These are phyloP conservation scores for Oropetium thomaeum DNA, from an alignment of 176 grass and related monocot species.

Conservation along the genomic window DNA sequence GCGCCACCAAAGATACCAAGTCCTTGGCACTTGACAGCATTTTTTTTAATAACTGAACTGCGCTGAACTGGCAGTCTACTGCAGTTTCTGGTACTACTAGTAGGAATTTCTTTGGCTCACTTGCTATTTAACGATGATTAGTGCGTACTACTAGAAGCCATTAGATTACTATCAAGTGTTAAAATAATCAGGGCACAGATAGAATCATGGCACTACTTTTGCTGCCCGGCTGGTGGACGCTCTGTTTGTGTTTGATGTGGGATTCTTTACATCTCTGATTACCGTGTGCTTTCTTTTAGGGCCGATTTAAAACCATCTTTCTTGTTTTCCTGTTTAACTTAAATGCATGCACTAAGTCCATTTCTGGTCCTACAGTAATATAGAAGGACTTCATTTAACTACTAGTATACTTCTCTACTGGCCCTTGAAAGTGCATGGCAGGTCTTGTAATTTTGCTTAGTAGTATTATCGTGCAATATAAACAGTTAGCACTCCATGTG, in stretches of 20 bases:
- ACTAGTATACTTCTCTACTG: too few relatives aligned
- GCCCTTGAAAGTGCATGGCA: too few relatives aligned
- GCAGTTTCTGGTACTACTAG: constrained; percentile 6
- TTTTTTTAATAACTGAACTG: constrained; percentile 31
- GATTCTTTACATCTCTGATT: background rate
- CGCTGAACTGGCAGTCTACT: background rate
- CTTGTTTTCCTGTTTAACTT: background rate
- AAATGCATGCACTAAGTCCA: too few relatives aligned
- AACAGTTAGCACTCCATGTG: too few relatives aligned
- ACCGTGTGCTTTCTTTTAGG: constrained; percentile 12
- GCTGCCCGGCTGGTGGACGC: constrained; percentile 8
- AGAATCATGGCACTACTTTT: constrained; percentile 19
- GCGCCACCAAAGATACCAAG: background rate
- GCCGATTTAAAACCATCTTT: constrained; percentile 7
- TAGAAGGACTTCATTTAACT: too few relatives aligned
- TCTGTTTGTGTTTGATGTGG: background rate
- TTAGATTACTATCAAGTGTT: constrained; percentile 8
- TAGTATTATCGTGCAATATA: background rate
- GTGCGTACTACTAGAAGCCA: background rate
- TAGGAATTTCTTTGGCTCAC: constrained; percentile 2
- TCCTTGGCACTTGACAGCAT: too few relatives aligned
- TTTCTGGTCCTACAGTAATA: too few relatives aligned
- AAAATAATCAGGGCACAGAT: constrained; percentile 13
- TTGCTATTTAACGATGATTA: background rate
- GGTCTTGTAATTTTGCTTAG: too few relatives aligned